Conservation (phyloP, 441 rosid genomes). For the Kokia cookei region DNA sequence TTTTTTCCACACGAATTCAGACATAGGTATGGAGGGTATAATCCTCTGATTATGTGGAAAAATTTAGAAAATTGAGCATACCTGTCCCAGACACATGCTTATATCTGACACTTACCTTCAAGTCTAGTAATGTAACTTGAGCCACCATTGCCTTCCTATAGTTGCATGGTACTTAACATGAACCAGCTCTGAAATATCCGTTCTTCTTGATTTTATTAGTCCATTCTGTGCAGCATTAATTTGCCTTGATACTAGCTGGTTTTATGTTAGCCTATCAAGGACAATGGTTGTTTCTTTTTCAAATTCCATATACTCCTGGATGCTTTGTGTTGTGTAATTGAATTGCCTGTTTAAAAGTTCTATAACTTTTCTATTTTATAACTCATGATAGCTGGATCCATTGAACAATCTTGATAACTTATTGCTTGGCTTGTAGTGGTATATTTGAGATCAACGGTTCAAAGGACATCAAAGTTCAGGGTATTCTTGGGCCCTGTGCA, state of each 20-base stretch:
- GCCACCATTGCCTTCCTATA: not conserved
- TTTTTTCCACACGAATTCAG: not conserved
- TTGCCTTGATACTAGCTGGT: not conserved
- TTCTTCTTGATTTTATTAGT: not conserved
- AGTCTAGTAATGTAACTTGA: not conserved
- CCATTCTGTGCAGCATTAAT: not conserved
- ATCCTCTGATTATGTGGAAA: not conserved
- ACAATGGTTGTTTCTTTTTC: not conserved
- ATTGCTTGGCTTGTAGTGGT: slow-evolving; percentile 50
- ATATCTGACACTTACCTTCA: not conserved
- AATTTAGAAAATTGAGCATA: not conserved
- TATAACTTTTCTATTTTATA: not conserved
- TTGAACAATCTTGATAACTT: not conserved
- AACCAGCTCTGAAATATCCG: not conserved
- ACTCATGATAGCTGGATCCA: not conserved
- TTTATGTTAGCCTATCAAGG: not conserved
- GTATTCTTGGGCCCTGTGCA: slow-evolving; percentile 88
- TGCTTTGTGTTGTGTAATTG: not conserved
- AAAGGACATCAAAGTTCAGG: slow-evolving; percentile 87
- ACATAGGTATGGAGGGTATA: not conserved
- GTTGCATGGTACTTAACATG: not conserved
- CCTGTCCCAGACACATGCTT: not conserved
- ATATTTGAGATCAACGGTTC: slow-evolving; percentile 91
- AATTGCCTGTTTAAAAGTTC: not conserved
- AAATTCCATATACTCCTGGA: not conserved